Evolutionary conservation across 2,329 filamentous ascomycete species (phyloP).

Genomic region (Ophiostoma ips): DNA sequence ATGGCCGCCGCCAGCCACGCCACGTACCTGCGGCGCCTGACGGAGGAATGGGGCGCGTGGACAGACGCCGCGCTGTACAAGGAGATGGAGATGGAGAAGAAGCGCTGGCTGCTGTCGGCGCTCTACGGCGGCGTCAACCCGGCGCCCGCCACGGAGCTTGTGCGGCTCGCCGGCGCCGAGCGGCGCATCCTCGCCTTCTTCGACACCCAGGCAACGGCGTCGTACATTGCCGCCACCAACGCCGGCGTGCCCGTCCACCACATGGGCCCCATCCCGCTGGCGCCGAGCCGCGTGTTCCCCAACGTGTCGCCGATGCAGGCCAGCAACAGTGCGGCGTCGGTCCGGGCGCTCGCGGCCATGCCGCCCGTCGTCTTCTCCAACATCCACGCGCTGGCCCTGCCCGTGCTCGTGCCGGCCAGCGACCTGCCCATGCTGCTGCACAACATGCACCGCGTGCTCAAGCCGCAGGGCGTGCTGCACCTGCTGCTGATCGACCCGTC

Average conservation of each 20-base stretch:
- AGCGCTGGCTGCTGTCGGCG: constrained; percentile 23
- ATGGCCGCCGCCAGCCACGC: constrained; percentile 40
- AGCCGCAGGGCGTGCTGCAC: constrained; percentile 40
- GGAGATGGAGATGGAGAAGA: constrained; percentile 32
- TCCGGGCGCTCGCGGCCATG: constrained; percentile 24
- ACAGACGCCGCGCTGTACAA: constrained; percentile 35
- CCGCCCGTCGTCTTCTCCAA: constrained; percentile 30
- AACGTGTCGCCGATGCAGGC: constrained; percentile 28
- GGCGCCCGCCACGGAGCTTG: constrained; percentile 12
- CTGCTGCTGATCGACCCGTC: constrained; percentile 49
- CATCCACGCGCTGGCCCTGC: constrained; percentile 40
- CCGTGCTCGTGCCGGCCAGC: constrained; percentile 39
- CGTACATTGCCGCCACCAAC: constrained; percentile 34
- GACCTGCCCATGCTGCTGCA: constrained; percentile 43
- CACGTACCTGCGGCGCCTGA: constrained; percentile 40
- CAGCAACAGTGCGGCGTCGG: constrained; percentile 19
- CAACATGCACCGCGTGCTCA: constrained; percentile 42
- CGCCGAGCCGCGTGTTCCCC: constrained; percentile 22
- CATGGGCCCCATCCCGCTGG: constrained; percentile 29
- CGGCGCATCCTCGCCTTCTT: constrained; percentile 34
- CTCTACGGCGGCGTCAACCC: constrained; percentile 34
- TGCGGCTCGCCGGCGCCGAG: constrained; percentile 6
- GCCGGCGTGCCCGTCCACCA: constrained; percentile 29
- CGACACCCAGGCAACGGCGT: constrained; percentile 34
- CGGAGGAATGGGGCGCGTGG: constrained; percentile 35